phyloP scores from a whole-genome alignment of 2,329 filamentous ascomycete species.

The Corynespora cassiicola region DNA sequence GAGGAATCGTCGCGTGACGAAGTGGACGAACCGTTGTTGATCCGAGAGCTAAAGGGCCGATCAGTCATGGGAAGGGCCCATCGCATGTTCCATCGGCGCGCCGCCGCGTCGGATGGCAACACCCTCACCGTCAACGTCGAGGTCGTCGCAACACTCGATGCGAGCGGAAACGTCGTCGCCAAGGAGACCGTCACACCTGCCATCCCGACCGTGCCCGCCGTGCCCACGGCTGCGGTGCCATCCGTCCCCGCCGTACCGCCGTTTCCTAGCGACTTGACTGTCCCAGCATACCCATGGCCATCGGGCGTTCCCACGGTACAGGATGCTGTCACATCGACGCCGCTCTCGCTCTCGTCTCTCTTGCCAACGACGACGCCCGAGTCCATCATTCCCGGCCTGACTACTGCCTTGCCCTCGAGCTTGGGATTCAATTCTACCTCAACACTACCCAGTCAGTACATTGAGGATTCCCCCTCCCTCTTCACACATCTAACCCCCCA shows the following conservation, averaged over 20 bases:
- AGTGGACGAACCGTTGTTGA: conserved; percentile 21
- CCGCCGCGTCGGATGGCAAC: conserved; percentile 20
- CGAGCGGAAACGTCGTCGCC: conserved; percentile 32
- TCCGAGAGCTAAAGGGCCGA: conserved; percentile 26
- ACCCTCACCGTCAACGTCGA: conserved; percentile 37
- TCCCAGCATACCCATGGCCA: conserved; percentile 42
- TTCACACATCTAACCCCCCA: conserved; percentile 4
- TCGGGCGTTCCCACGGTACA: conserved; percentile 22
- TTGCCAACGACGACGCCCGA: background rate
- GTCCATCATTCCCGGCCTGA: conserved; percentile 1
- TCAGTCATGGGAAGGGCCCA: conserved; percentile 39
- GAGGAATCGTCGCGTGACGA: conserved; percentile 8
- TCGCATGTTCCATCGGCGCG: conserved; percentile 41
- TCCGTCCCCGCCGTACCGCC: conserved; percentile 40
- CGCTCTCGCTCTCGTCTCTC: conserved; percentile 6
- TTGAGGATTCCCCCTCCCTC: background rate
- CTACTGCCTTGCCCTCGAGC: conserved; percentile 6
- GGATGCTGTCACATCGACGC: too few species aligned
- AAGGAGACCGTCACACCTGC: conserved; percentile 29
- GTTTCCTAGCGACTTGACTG: conserved; percentile 42
- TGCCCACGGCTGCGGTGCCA: conserved; percentile 18
- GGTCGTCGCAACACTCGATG: conserved; percentile 37
- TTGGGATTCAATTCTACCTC: conserved; percentile 22
- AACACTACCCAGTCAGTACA: conserved; percentile 18
- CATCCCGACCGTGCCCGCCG: conserved; percentile 14